A percentile compares a stretch with the other conserved stretches of the same genome.
These are phyloP conservation scores for Cyamopsis tetragonoloba DNA, from an alignment of 306 rosid genomes.

Conservation along the genomic window DNA sequence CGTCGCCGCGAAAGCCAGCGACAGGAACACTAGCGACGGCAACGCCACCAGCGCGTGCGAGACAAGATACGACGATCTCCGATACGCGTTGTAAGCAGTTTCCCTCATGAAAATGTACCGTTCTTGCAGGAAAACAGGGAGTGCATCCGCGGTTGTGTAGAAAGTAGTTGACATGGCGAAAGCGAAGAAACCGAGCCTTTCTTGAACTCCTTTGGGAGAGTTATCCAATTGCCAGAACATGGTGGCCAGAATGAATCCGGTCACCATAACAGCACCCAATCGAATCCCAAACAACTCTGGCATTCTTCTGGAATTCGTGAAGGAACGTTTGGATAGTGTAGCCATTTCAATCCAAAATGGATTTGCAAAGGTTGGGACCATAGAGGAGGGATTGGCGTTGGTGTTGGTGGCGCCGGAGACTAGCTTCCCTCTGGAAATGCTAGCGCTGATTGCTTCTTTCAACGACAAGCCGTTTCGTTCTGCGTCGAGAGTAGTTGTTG, in stretches of 20 bases:
- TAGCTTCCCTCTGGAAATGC: constrained; percentile 74
- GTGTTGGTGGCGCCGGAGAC: constrained; percentile 75
- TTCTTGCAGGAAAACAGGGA: constrained; percentile 88
- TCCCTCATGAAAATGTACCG: constrained; percentile 92
- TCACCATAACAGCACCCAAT: constrained; percentile 67
- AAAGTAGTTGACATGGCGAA: constrained; percentile 98
- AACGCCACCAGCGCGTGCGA: constrained; percentile 56
- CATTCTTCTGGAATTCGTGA: constrained; percentile 50
- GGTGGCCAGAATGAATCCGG: constrained; percentile 83
- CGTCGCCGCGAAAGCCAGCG: constrained; percentile 48
- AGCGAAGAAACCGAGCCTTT: constrained; percentile 82
- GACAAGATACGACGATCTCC: constrained; percentile 70
- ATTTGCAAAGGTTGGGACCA: constrained; percentile 77
- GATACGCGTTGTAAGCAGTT: constrained; percentile 79
- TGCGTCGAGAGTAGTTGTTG: neutral
- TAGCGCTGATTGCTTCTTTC: constrained; percentile 86
- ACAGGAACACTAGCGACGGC: constrained; percentile 54
- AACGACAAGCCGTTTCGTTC: constrained; percentile 37
- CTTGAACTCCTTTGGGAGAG: constrained; percentile 79
- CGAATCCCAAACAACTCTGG: constrained; percentile 80
- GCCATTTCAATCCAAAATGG: constrained; percentile 67
- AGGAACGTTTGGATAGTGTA: constrained; percentile 58
- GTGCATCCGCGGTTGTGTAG: constrained; percentile 92
- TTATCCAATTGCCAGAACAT: constrained; percentile 75
- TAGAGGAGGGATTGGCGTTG: constrained; percentile 37